Base-by-base conservation (phyloP, 2,329 filamentous ascomycete genomes). In the Aspergillus neoniger region DNA sequence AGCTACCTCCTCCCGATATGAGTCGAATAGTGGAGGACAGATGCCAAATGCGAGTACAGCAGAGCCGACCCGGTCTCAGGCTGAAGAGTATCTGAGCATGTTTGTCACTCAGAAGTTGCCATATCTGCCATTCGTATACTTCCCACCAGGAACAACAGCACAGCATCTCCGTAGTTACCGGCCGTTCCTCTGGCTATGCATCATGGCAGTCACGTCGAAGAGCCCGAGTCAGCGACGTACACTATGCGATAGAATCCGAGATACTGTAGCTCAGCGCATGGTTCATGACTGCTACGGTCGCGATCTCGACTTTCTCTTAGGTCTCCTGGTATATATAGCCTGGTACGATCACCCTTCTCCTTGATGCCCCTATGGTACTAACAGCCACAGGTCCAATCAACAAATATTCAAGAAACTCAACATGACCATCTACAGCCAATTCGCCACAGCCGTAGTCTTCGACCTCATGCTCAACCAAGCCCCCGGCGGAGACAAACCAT, bases 131-230 rank as follows among this genome's bases (percentile, higher is more conserved):
- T 81, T 82, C 54, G 71, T 83, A 49, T 69, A 79, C 48, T 63
- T 85, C 0, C 71, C 76, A 0, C 59, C 72, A 0, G 69, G 73
- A 0, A 57, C 43, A 5, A 60, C 57, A 7, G 76, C 80, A 2
- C 67, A 72, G 38, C 63, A 72, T n/a, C 70, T 86, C 1, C 76
- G 70, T 2, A 67, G 67, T 8, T 70, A 78, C 17, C 70, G 75
- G 3, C 83, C 85, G 0, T 84, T 84, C 53, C 65, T 85, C 5
- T 85, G 81, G 79, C 66, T 83, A 8, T 79, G 77, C 38, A 82
- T 86, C 50, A 76, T 81, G 67, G 76, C 81, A 41, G 69, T 83
- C 9, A 79, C 80, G 1, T 77, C 77, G 47, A 80, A 77, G 63
- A 79, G 78, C 1, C 70, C 74, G 0, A 67, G 72, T 3, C 75